Evolutionary conservation across 2,329 filamentous ascomycete genomes (phyloP).

Genomic region (Aspergillus costaricaensis): DNA sequence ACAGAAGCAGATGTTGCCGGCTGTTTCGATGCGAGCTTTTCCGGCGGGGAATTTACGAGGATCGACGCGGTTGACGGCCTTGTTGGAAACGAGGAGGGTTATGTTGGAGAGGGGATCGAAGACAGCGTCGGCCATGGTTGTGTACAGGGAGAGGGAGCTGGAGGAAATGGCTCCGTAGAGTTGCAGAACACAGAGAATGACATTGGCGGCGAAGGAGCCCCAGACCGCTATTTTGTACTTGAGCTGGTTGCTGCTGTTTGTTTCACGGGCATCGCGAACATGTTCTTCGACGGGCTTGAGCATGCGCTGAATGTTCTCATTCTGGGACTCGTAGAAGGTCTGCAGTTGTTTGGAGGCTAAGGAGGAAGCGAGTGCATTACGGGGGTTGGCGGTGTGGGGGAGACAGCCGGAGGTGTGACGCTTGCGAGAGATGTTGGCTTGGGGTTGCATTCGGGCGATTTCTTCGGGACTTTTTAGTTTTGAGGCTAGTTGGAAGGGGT

Average conservation of each 20-base stretch:
- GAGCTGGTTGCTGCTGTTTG: conserved; percentile 78
- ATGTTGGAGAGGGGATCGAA: conserved; percentile 92
- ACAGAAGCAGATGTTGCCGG: conserved; percentile 94
- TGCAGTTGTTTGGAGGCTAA: conserved; percentile 52
- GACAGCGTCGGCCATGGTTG: conserved; percentile 92
- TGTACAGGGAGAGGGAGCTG: conserved; percentile 91
- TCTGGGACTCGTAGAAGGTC: conserved; percentile 86
- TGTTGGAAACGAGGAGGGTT: conserved; percentile 81
- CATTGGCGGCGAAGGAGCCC: conserved; percentile 74
- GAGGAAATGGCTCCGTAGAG: conserved; percentile 86
- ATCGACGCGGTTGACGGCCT: conserved; percentile 85
- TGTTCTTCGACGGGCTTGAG: conserved; percentile 94
- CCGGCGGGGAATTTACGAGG: conserved; percentile 84
- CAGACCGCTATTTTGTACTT: conserved; percentile 62
- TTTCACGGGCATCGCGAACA: conserved; percentile 74
- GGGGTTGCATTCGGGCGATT: conserved; percentile 67
- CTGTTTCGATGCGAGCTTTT: conserved; percentile 91
- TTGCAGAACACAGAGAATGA: conserved; percentile 77
- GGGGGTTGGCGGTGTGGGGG: conserved; percentile 14
- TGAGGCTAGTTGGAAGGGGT: conserved; percentile 78
- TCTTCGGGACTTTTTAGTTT: conserved; percentile 77
- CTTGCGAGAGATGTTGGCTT: conserved; percentile 76
- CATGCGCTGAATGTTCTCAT: conserved; percentile 88
- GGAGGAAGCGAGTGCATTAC: conserved; percentile 24
- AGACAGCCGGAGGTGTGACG: conserved; percentile 42